Percentiles rank a stretch among this genome's conserved stretches.
Evolutionary conservation across 352 stramenopile species (phyloP).

Genomic region (Phytophthora sp.): DNA sequence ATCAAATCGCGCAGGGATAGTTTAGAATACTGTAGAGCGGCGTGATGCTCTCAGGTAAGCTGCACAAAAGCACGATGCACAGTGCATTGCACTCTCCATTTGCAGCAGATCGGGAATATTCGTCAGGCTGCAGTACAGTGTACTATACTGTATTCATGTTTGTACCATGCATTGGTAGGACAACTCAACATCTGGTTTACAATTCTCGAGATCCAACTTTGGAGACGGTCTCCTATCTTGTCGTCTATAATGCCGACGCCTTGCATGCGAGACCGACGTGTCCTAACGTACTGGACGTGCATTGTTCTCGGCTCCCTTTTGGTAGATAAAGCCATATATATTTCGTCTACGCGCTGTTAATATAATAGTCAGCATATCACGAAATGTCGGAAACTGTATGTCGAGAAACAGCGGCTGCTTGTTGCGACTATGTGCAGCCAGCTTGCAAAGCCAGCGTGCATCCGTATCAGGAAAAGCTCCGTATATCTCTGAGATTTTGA

Average conservation of each 20-base stretch:
- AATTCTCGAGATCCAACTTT: neutral
- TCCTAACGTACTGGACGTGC: too few relatives aligned
- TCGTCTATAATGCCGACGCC: neutral
- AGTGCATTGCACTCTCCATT: slow-evolving; percentile 1
- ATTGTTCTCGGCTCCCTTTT: too few relatives aligned
- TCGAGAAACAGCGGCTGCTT: neutral
- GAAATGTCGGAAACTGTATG: too few relatives aligned
- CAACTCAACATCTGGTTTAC: slow-evolving; percentile 16
- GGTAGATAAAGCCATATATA: too few relatives aligned
- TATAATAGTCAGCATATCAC: too few relatives aligned
- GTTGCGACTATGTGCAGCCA: slow-evolving; percentile 19
- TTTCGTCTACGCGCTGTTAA: too few relatives aligned
- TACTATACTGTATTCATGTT: too few relatives aligned
- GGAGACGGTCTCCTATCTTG: neutral
- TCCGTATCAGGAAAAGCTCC: slow-evolving; percentile 20
- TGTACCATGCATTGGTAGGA: neutral
- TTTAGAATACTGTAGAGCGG: slow-evolving; percentile 6
- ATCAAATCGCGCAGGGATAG: slow-evolving; percentile 7
- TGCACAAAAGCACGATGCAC: slow-evolving; percentile 6
- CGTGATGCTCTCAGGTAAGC: slow-evolving; percentile 1
- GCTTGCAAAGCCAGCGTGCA: slow-evolving; percentile 24
- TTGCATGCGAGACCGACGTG: too few relatives aligned
- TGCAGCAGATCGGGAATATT: slow-evolving; percentile 19
- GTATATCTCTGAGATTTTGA: slow-evolving; percentile 37
- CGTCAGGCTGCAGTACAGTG: neutral